phyloP scores from a whole-genome alignment of 2,329 filamentous ascomycete species.

The Exophiala sp. region DNA sequence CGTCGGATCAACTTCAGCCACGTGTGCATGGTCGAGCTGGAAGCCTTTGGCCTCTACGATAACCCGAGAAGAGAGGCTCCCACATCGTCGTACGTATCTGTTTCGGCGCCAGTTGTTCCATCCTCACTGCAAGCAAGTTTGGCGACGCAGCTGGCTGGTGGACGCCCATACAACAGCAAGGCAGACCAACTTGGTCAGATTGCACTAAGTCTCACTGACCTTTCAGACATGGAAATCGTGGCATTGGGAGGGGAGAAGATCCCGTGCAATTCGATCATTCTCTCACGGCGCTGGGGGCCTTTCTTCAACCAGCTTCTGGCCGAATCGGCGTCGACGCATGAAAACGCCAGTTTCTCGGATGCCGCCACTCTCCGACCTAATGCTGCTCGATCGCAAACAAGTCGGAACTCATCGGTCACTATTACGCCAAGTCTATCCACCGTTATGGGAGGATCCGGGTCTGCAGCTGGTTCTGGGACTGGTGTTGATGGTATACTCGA shows the following conservation, averaged over 20 bases:
- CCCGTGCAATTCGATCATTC: conserved; percentile 85
- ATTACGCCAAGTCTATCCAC: conserved; percentile 62
- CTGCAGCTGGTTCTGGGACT: background rate
- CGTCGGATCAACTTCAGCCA: conserved; percentile 96
- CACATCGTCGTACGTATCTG: conserved; percentile 78
- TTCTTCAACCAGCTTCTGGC: conserved; percentile 91
- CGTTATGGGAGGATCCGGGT: conserved; percentile 5
- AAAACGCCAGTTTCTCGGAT: conserved; percentile 55
- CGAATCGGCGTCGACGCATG: conserved; percentile 68
- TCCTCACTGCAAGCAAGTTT: conserved; percentile 44
- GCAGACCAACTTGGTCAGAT: conserved; percentile 83
- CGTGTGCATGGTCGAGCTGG: conserved; percentile 92
- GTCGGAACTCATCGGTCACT: conserved; percentile 72
- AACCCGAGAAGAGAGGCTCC: conserved; percentile 79
- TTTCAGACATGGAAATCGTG: conserved; percentile 95
- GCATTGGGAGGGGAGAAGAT: conserved; percentile 88
- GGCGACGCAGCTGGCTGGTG: conserved; percentile 61
- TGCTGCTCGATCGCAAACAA: conserved; percentile 40
- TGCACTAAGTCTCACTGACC: conserved; percentile 73
- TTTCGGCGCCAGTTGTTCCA: conserved; percentile 67
- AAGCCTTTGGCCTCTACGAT: conserved; percentile 95
- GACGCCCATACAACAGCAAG: conserved; percentile 69
- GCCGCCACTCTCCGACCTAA: conserved; percentile 68
- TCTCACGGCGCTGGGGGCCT: conserved; percentile 86
- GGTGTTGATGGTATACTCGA: conserved; percentile 18